Conservation (phyloP, 2,329 filamentous ascomycete genomes). For the Sporothrix brunneoviolacea region DNA sequence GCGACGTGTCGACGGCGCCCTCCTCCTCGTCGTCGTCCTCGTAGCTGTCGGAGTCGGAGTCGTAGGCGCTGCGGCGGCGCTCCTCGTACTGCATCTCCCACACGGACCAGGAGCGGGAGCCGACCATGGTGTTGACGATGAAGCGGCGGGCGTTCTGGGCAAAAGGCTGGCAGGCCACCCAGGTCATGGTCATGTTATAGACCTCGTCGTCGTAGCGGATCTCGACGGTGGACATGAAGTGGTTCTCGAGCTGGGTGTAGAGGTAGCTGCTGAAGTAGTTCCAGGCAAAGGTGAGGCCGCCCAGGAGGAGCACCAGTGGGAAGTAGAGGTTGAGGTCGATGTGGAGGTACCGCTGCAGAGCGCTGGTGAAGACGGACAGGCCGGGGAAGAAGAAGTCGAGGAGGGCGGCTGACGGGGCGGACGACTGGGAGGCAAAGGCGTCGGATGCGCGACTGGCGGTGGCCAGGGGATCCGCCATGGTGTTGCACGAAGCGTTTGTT, state of each 20-base stretch:
- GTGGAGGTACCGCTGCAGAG: constrained; percentile 49
- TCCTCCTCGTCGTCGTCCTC: constrained; percentile 23
- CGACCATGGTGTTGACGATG: constrained; percentile 57
- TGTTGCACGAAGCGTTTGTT: not conserved
- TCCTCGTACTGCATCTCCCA: constrained; percentile 40
- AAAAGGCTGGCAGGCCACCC: constrained; percentile 59
- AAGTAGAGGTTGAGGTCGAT: constrained; percentile 59
- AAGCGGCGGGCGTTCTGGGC: constrained; percentile 53
- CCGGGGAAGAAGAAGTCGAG: constrained; percentile 62
- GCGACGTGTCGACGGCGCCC: not conserved
- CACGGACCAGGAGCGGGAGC: constrained; percentile 44
- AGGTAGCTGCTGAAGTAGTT: constrained; percentile 46
- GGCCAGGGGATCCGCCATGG: not conserved
- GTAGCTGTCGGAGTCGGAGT: constrained; percentile 32
- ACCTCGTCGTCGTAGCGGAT: constrained; percentile 65
- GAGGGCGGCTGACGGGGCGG: constrained; percentile 24
- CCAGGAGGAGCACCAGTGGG: constrained; percentile 46
- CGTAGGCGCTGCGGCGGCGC: constrained; percentile 28
- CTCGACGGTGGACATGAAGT: constrained; percentile 60
- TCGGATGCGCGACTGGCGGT: constrained; percentile 8
- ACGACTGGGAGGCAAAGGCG: not conserved
- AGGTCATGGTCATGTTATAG: constrained; percentile 66
- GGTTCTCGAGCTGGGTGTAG: constrained; percentile 39
- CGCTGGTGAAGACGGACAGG: constrained; percentile 50
- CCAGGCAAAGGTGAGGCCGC: constrained; percentile 43